Base-by-base conservation (phyloP, 1,284 basidiomycete genomes). In the Leccinum subspadiceum region DNA sequence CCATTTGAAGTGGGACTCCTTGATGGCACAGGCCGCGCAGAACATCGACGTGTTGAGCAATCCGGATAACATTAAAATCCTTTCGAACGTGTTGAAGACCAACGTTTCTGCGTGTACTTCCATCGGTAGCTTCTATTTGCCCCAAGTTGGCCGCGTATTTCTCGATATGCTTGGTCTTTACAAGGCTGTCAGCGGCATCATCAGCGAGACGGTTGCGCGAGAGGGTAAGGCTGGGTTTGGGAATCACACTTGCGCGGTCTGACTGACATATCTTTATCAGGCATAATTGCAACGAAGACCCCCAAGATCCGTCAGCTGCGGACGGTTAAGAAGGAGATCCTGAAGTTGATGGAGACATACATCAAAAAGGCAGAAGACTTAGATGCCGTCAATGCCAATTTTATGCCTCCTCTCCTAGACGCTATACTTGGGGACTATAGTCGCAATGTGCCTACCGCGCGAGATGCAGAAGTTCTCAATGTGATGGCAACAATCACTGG, bases 81-180 rank as follows among this genome's bases (percentile, higher is more conserved):
- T 99, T 56, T 88, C 93, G 1, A 99, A 99, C 70, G 94, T 99
- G 52, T 82, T 99, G 70, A 99, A 99, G 81, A 99, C 97, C 12
- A 99, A 99, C 75, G 96, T 98, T 15, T 93, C 97, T 5, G 96
- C 97, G 1, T 99, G 96, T 76, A 92, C 92, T 2, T 98, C 96
- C 33, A 98, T 98, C 60, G 97, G 97, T 44, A 90, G 91, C 65
- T 96, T 97, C 82, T 99, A 98, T 79, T 81, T 97, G 1, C 96
- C 97, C 12, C 97, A 99, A 73, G 89, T 99, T 53, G 95, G 93
- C 9, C 86, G 95, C 48, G 90, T 99, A 76, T 99, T 98, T 84
- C 81, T 98, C 69, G 97, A 99, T 75, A 98, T 99, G 95, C 85
- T 99, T 29, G 96, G 96, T 13, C 79, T 99, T 61, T 99, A 99